A percentile compares a stretch with the other conserved stretches of the same genome.
Evolutionary conservation across 495 filamentous ascomycete genomes (phyloP).

Genomic region (Daldinia vernicosa): DNA sequence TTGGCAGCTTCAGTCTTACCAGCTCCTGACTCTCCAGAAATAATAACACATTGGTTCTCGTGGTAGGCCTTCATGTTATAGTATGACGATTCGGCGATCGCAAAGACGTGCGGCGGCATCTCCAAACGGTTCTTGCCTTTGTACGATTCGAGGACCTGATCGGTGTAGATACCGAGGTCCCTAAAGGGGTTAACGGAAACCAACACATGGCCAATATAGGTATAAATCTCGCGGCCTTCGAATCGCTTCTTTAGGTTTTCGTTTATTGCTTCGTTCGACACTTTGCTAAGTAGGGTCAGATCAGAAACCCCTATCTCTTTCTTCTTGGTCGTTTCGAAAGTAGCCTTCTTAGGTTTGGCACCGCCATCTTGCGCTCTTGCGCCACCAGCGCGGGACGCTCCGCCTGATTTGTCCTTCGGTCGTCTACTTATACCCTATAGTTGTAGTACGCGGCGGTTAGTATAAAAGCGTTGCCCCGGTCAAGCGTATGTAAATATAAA

Average conservation of each 20-base stretch:
- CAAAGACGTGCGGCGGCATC: conserved; percentile 95
- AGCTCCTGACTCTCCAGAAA: conserved; percentile 97
- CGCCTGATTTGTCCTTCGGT: conserved; percentile 67
- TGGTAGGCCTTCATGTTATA: conserved; percentile 99
- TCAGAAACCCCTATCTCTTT: conserved; percentile 99
- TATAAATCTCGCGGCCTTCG: conserved; percentile 97
- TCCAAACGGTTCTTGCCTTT: conserved; percentile 96
- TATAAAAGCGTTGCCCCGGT: conserved; percentile 6
- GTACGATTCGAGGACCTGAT: conserved; percentile 88
- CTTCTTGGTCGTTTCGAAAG: conserved; percentile 95
- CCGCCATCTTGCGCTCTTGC: conserved; percentile 60
- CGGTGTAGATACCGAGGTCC: conserved; percentile 98
- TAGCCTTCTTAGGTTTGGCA: conserved; percentile 90
- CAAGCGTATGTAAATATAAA: neutral
- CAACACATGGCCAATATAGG: conserved; percentile 99
- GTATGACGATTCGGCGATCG: conserved; percentile 94
- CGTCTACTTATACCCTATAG: conserved; percentile 64
- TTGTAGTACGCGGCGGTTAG: conserved; percentile 20
- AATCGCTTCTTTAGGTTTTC: conserved; percentile 98
- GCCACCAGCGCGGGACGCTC: conserved; percentile 70
- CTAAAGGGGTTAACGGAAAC: conserved; percentile 99
- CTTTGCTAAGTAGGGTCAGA: conserved; percentile 96
- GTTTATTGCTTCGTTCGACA: conserved; percentile 99
- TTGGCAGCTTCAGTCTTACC: conserved; percentile 99
- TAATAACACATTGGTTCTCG: conserved; percentile 99